Base-by-base conservation (phyloP, 1,284 basidiomycete species). In the Anthracocystis walkeri region DNA sequence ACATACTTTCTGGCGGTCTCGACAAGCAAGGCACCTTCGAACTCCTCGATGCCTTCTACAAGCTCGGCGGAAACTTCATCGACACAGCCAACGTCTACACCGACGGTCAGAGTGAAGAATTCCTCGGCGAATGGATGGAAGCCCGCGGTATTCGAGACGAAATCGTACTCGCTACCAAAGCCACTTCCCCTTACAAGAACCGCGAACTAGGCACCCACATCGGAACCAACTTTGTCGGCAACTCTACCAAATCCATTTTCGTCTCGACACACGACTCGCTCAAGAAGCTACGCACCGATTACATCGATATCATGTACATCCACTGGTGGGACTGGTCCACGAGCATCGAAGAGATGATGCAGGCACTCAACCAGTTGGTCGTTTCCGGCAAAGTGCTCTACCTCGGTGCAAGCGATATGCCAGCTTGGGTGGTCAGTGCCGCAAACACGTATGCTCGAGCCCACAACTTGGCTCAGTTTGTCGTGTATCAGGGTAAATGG, bases 51-150 rank as follows among this genome's bases (percentile, higher is more conserved):
- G 54, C 63, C 16, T 79, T 75, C 40, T 66, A 71, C 67, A 68
- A 72, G 50, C 61, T 61, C 16, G 89, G 18, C 29, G 77, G 80
- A 12, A 90, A 89, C 74, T 89, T 89, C 58, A 89, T 90, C 63
- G 89, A 90, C 65, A 90, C 89, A 0, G 86, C 89, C 12, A 89
- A 87, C 58, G 73, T 48, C 40, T 90, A 89, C 65, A 88, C 89
- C 58, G 86, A 88, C 40, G 89, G 88, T 50, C 81, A 86, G 2
- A 88, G 87, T 4, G 90, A 90, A 71, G 78, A 82, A 44, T 87
- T 89, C 63, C 87, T 90, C 40, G 90, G 90, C 1, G 89, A 89
- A 79, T 90, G 90, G 90, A 87, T 87, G 44, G 87, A 89, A 58
- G 51, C 78, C 11, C 85, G 88, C 6, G 87, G 86, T 0, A 89